These are phyloP conservation scores for Umbelopsis ramanniana DNA, from an alignment of 192 early-diverging fungal genomes.

Conservation along the genomic window DNA sequence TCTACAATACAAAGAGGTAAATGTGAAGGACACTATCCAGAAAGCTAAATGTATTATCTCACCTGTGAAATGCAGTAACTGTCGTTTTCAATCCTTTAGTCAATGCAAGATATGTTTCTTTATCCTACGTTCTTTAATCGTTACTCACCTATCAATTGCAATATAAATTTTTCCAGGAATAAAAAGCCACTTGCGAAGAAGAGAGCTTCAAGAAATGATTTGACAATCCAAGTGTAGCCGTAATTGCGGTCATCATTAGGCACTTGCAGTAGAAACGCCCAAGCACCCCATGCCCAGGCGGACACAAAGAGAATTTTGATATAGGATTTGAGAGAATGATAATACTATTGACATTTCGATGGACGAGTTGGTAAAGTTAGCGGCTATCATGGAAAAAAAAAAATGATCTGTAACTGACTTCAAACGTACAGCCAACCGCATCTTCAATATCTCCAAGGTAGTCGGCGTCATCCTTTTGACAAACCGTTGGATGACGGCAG, in stretches of 20 bases:
- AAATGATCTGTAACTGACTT: neutral
- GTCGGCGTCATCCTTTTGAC: slow-evolving; percentile 22
- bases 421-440: slow-evolving; percentile 40
- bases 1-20: neutral
- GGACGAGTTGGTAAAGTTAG: neutral
- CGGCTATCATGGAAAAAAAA: no score
- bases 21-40: neutral
- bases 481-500: slow-evolving; percentile 29
- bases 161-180: slow-evolving; percentile 42
- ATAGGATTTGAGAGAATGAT: slow-evolving; percentile 26
- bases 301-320: slow-evolving; percentile 29
- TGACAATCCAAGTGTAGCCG: neutral
- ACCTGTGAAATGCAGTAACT: slow-evolving; percentile 40
- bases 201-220: neutral
- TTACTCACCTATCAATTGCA: slow-evolving; percentile 43
- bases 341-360: slow-evolving; percentile 21
- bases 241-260: neutral
- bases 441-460: slow-evolving; percentile 34
- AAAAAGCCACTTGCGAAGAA: slow-evolving; percentile 36
- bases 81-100: no score
- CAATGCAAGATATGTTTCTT: neutral
- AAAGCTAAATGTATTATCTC: neutral
- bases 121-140: neutral
- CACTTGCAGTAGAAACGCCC: slow-evolving; percentile 14
- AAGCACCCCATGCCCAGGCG: slow-evolving; percentile 34